Conservation (phyloP, 768 basidiomycete species). For the Porphyrellus cyaneotinctus region DNA sequence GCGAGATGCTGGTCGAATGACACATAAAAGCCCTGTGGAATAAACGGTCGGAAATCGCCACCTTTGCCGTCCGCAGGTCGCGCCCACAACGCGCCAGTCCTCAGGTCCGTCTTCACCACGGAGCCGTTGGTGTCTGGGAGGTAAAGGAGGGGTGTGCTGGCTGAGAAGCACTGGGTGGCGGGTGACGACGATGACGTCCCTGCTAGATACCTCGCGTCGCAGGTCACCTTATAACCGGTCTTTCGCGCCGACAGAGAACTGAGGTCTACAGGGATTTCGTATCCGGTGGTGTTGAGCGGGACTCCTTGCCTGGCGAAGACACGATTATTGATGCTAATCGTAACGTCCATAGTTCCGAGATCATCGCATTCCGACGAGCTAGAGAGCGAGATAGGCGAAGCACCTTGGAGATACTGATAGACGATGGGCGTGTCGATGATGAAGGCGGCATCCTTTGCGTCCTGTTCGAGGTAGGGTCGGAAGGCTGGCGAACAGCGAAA, state of each 20-base stretch:
- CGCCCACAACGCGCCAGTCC: conserved; percentile 42
- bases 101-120: conserved; percentile 47
- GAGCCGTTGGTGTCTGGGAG: conserved; percentile 36
- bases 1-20: conserved; percentile 52
- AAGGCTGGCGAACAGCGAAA: conserved; percentile 46
- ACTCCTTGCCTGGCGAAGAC: conserved; percentile 26
- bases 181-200: background rate
- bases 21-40: conserved; percentile 77
- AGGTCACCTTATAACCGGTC: conserved; percentile 32
- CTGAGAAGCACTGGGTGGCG: conserved; percentile 28
- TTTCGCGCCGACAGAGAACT: conserved; percentile 26
- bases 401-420: conserved; percentile 32
- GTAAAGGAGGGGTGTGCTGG: conserved; percentile 36
- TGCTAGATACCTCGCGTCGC: conserved; percentile 28
- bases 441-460: conserved; percentile 25
- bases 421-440: conserved; percentile 40
- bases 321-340: conserved; percentile 29
- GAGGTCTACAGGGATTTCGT: conserved; percentile 35
- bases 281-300: conserved; percentile 36
- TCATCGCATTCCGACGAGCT: background rate
- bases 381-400: conserved; percentile 29
- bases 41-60: conserved; percentile 34
- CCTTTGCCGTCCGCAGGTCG: conserved; percentile 29
- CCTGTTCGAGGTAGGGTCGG: conserved; percentile 45
- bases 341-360: conserved; percentile 23